Evolutionary conservation across 73 alveolate species (phyloP).

Genomic region (Paramecium pentaurelia): DNA sequence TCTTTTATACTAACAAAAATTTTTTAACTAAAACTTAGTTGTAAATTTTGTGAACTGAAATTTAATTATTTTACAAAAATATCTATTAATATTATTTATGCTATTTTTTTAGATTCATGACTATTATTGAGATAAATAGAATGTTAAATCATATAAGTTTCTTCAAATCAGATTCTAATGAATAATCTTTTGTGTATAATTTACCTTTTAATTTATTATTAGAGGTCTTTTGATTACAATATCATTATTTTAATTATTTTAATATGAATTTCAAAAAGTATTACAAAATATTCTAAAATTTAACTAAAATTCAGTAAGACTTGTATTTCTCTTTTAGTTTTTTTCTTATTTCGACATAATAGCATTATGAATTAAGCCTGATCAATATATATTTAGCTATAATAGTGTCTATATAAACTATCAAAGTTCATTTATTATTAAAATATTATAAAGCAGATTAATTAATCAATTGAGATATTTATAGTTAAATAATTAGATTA

Average conservation of each 20-base stretch:
- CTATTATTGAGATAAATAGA: neutral
- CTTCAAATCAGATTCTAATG: neutral
- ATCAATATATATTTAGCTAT: neutral
- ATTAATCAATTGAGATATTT: neutral
- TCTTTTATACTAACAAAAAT: neutral
- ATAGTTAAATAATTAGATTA: neutral
- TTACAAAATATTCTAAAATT: neutral
- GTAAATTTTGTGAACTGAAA: neutral
- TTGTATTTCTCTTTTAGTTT: neutral
- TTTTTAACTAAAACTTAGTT: neutral
- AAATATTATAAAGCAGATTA: neutral
- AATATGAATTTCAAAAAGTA: neutral
- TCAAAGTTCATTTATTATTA: neutral
- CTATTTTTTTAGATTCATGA: neutral
- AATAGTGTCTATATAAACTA: neutral
- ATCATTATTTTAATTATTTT: neutral
- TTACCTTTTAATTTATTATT: neutral
- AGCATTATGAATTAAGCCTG: neutral
- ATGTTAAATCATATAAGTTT: too few relatives aligned
- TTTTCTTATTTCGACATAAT: neutral
- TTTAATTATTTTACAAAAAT: neutral
- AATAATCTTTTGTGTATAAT: too few relatives aligned
- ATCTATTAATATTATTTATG: neutral
- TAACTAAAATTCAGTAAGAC: neutral
- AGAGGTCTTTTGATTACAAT: neutral